Percentiles rank a stretch among this genome's conserved stretches.
Conservation (phyloP, 1,284 basidiomycete species). For the Tetrapyrgos nigripes region DNA sequence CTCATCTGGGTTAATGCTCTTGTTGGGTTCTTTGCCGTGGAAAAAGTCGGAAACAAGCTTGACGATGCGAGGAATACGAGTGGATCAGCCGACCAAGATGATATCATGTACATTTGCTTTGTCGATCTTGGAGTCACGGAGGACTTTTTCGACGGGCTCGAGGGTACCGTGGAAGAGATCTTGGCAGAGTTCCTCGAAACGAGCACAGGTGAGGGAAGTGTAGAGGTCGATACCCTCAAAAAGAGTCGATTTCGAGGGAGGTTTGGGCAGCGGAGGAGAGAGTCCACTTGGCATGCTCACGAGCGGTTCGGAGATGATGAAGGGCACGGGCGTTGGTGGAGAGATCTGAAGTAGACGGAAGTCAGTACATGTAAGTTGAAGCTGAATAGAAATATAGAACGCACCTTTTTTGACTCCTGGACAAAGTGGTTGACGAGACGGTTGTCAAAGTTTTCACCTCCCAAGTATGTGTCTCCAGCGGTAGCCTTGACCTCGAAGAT, state of each 20-base stretch:
- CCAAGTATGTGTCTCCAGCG: too few relatives aligned
- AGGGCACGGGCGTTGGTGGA: conserved; percentile 94
- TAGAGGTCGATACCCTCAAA: conserved; percentile 99
- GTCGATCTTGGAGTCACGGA: conserved; percentile 98
- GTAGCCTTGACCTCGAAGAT: too few relatives aligned
- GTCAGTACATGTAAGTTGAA: conserved; percentile 37
- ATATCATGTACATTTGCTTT: conserved; percentile 96
- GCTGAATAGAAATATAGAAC: not conserved
- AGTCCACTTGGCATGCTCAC: conserved; percentile 98
- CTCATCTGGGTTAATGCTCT: conserved; percentile 99
- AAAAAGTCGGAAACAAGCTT: conserved; percentile 99
- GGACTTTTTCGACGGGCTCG: conserved; percentile 98
- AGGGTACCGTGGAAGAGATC: conserved; percentile 98
- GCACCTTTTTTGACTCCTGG: conserved; percentile 29
- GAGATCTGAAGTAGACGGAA: conserved; percentile 85
- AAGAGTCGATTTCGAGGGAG: conserved; percentile 97
- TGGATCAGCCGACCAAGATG: conserved; percentile 97
- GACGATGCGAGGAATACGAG: conserved; percentile 97
- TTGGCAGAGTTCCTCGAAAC: conserved; percentile 98
- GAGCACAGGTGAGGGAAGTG: conserved; percentile 97
- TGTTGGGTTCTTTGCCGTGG: too few relatives aligned
- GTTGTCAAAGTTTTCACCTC: too few relatives aligned
- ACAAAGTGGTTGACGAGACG: too few relatives aligned
- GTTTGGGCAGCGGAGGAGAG: conserved; percentile 97
- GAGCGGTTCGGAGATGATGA: conserved; percentile 96